Evolutionary conservation across 148 eudicot genomes (phyloP).

Genomic region (Cornus florida): DNA sequence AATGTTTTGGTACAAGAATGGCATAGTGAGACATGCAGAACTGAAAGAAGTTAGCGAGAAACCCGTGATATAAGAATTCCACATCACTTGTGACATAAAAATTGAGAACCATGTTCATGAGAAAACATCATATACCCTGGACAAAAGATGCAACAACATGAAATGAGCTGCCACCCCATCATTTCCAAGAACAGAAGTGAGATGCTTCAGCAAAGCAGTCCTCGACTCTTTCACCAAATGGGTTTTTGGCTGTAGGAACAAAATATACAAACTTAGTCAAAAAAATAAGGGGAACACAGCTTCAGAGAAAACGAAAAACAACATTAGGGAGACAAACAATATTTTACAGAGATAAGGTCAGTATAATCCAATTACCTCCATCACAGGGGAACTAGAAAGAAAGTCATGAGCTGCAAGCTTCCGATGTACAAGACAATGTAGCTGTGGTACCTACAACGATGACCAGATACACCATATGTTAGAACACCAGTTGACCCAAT

Average conservation of each 20-base stretch:
- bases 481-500: not conserved
- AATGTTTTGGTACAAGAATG: not conserved
- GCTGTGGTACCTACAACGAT: conserved; percentile 73
- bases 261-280: conserved; percentile 10
- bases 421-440: conserved; percentile 76
- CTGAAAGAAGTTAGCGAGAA: not conserved
- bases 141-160: conserved; percentile 83
- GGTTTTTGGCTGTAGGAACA: conserved; percentile 49
- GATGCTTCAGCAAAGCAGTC: conserved; percentile 67
- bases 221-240: conserved; percentile 51
- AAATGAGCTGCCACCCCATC: conserved; percentile 84
- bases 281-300: not conserved
- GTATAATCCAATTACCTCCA: conserved; percentile 47
- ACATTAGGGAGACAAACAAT: not conserved
- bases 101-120: not conserved
- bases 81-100: not conserved
- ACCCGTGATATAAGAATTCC: not conserved
- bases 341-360: no score
- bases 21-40: not conserved
- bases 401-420: conserved; percentile 70
- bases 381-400: conserved; percentile 39
- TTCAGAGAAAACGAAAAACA: not conserved
- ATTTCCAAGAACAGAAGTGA: conserved; percentile 78
- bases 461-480: not conserved
- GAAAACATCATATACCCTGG: conserved; percentile 49